phyloP scores from a whole-genome alignment of 495 filamentous ascomycete genomes.

The Filosporella fistucella region DNA sequence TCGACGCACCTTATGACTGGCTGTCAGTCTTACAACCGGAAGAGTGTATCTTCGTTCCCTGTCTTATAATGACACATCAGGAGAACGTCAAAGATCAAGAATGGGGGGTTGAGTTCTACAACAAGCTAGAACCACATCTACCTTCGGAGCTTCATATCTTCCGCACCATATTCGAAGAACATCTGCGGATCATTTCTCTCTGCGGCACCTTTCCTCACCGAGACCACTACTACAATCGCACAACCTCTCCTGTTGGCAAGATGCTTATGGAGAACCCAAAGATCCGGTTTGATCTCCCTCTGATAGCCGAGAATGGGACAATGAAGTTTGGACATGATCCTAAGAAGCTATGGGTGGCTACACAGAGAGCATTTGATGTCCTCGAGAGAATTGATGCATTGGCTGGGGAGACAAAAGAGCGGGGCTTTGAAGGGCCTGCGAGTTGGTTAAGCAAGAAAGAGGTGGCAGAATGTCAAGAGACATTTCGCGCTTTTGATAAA shows the following conservation, averaged over 20 bases:
- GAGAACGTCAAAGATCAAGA: slow-evolving; percentile 6
- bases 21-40: neutral
- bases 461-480: slow-evolving; percentile 2
- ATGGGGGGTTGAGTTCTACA: slow-evolving; percentile 1
- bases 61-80: slow-evolving; percentile 8
- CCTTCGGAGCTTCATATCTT: slow-evolving; percentile 2
- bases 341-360: neutral
- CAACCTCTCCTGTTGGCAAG: neutral
- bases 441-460: neutral
- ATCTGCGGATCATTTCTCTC: slow-evolving; percentile 1
- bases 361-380: neutral
- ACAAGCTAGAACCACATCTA: neutral
- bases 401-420: neutral
- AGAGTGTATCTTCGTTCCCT: slow-evolving; percentile 7
- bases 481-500: slow-evolving; percentile 2
- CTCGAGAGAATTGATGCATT: slow-evolving; percentile 3
- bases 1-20: neutral
- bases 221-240: slow-evolving; percentile 4
- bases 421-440: neutral
- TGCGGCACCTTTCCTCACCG: slow-evolving; percentile 6
- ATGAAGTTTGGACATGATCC: slow-evolving; percentile 8
- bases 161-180: slow-evolving; percentile 4
- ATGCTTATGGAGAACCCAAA: slow-evolving; percentile 8
- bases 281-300: slow-evolving; percentile 3
- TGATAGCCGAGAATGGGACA: slow-evolving; percentile 2